These are phyloP conservation scores for Mycosphaerella sp. DNA, from an alignment of 2,329 filamentous ascomycete species.

Conservation along the genomic window DNA sequence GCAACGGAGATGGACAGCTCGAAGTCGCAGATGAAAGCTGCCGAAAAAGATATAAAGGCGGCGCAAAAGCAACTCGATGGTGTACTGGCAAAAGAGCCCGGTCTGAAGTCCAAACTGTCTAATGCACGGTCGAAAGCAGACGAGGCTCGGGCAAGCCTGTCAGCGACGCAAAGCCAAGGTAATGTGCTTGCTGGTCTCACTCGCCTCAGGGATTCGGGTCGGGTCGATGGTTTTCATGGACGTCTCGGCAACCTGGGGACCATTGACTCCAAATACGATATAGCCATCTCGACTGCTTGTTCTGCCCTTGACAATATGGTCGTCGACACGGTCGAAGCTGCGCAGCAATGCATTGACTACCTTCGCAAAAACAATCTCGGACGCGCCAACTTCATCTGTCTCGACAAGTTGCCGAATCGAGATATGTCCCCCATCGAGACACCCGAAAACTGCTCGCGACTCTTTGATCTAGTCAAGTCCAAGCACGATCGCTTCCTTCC, in stretches of 20 bases:
- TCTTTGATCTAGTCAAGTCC: slow-evolving; percentile 87
- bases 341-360: slow-evolving; percentile 97
- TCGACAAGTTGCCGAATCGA: slow-evolving; percentile 75
- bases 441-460: slow-evolving; percentile 81
- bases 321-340: slow-evolving; percentile 90
- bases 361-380: slow-evolving; percentile 95
- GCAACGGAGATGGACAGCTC: slow-evolving; percentile 67
- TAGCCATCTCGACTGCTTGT: slow-evolving; percentile 97
- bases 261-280: slow-evolving; percentile 89
- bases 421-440: slow-evolving; percentile 77
- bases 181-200: slow-evolving; percentile 79
- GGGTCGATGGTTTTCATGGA: slow-evolving; percentile 95
- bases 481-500: slow-evolving; percentile 82
- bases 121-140: slow-evolving; percentile 90
- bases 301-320: slow-evolving; percentile 90
- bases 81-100: slow-evolving; percentile 69
- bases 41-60: slow-evolving; percentile 68
- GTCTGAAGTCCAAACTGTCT: slow-evolving; percentile 76
- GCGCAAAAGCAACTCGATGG: slow-evolving; percentile 66
- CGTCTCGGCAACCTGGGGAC: slow-evolving; percentile 88
- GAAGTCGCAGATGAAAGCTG: slow-evolving; percentile 61
- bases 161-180: slow-evolving; percentile 83
- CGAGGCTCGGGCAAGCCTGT: slow-evolving; percentile 83
- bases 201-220: slow-evolving; percentile 90
- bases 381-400: slow-evolving; percentile 91